Base-by-base conservation (phyloP, 1,284 basidiomycete genomes). In the Puccinia horiana region DNA sequence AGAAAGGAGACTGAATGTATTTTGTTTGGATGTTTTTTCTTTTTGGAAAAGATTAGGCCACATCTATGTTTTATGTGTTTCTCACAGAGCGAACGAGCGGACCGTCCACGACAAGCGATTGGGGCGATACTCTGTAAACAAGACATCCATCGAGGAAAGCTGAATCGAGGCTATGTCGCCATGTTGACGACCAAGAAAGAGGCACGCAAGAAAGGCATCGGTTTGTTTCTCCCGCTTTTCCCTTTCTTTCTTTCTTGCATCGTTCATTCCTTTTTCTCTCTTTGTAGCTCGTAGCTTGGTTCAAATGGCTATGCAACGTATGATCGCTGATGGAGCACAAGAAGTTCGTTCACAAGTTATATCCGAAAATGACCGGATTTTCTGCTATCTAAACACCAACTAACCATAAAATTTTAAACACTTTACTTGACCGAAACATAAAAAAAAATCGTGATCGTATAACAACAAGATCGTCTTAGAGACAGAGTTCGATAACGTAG, bases 71-170 rank as follows among this genome's bases (percentile, higher is more conserved):
- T 95, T 87, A 90, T 98, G 85, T 18, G 86, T 84, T 75, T 84
- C 85, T 5, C 72, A 82, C 2, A 49, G 83, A 80, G 84, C 84
- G 84, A 20, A 79, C 83, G 83, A 83, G 82, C 84, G 84, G 84
- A 20, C 81, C 42, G 42, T 69, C 65, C 69, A n/a, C 42, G 23
- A 11, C 88, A 32, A 92, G 94, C 16, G 61, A 91, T 97, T 84
- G 96, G 94, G 29, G 94, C 94, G 5, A 93, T 99, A 83, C 93
- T 99, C 40, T 96, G 94, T 90, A 98, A 98, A 89, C 93, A 96
- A 87, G 95, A 94, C 85, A 89, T 98, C 87, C 89, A 90, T 83
- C 84, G 86, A n/a, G 91, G 92, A 84, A 88, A 90, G 78, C 89
- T 91, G 5, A 93, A 94, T 87, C 89, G 96, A 85, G 96, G 96